A percentile compares a stretch with the other conserved stretches of the same genome.
These are phyloP conservation scores for Penicillium sp. DNA, from an alignment of 2,329 filamentous ascomycete species.

Conservation along the genomic window DNA sequence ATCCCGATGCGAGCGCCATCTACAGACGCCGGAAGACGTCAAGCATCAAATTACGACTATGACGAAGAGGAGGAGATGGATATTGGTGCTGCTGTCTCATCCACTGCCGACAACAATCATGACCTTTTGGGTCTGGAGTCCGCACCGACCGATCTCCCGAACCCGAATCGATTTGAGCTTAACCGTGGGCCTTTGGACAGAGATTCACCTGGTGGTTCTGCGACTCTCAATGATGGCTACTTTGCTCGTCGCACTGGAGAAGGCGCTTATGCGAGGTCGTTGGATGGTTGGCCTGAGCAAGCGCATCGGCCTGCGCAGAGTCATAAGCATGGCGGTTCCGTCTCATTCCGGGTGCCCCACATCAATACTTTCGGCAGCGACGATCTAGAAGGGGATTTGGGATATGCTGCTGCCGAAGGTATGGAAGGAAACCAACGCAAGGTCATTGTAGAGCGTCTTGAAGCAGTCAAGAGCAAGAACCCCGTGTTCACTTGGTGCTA, in stretches of 20 bases:
- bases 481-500: conserved; percentile 98
- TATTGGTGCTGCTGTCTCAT: conserved; percentile 65
- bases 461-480: conserved; percentile 91
- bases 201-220: conserved; percentile 34
- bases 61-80: conserved; percentile 89
- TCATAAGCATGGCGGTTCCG: conserved; percentile 34
- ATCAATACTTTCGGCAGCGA: conserved; percentile 56
- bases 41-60: conserved; percentile 47
- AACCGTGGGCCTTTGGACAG: conserved; percentile 38
- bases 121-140: conserved; percentile 66
- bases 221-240: conserved; percentile 26
- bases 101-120: conserved; percentile 41
- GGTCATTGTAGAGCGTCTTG: conserved; percentile 92
- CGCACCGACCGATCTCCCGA: conserved; percentile 58
- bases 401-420: conserved; percentile 87
- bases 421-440: conserved; percentile 88
- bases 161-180: conserved; percentile 70
- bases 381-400: conserved; percentile 84
- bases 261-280: conserved; percentile 26
- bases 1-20: conserved; percentile 82
- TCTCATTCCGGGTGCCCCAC: conserved; percentile 33
- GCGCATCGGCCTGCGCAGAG: conserved; percentile 31
- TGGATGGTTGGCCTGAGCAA: conserved; percentile 35
- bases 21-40: conserved; percentile 70
- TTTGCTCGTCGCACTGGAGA: conserved; percentile 28